Conservation (phyloP, 306 rosid species). For the Cajanus cajan region DNA sequence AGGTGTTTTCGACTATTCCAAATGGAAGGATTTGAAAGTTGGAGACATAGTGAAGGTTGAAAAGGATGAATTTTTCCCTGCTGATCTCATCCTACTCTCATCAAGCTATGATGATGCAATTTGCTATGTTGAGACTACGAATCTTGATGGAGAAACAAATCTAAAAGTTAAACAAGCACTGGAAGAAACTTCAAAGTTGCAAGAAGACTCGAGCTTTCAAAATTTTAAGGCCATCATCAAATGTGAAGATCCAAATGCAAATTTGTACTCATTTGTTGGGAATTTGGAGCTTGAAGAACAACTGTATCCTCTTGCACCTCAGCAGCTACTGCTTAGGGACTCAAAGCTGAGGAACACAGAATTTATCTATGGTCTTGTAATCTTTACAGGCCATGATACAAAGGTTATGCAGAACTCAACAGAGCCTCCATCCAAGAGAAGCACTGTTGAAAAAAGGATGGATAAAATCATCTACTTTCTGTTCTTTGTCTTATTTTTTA, state of each 20-base stretch:
- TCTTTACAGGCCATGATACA: constrained; percentile 86
- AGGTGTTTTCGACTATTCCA: constrained; percentile 53
- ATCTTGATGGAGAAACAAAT: constrained; percentile 93
- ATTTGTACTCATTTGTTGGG: constrained; percentile 78
- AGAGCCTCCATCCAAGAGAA: constrained; percentile 91
- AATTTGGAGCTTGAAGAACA: constrained; percentile 59
- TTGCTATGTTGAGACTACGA: constrained; percentile 91
- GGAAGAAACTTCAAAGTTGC: constrained; percentile 66
- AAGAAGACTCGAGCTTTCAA: constrained; percentile 54
- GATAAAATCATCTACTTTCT: constrained; percentile 76
- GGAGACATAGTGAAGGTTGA: constrained; percentile 83
- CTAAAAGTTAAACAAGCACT: constrained; percentile 71
- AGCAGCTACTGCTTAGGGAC: constrained; percentile 87
- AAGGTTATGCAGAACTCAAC: constrained; percentile 93
- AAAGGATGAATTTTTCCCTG: constrained; percentile 87
- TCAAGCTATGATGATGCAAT: constrained; percentile 85
- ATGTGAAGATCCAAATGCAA: constrained; percentile 96
- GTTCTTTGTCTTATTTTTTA: constrained; percentile 57
- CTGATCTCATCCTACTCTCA: constrained; percentile 83
- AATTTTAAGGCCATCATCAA: constrained; percentile 71
- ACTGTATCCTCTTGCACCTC: constrained; percentile 71
- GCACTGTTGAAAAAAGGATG: constrained; percentile 83
- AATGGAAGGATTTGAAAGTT: constrained; percentile 79
- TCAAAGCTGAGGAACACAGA: constrained; percentile 88
- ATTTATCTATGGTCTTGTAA: constrained; percentile 73